phyloP scores from a whole-genome alignment of 495 filamentous ascomycete species.

The Astrocystis sublimbata region DNA sequence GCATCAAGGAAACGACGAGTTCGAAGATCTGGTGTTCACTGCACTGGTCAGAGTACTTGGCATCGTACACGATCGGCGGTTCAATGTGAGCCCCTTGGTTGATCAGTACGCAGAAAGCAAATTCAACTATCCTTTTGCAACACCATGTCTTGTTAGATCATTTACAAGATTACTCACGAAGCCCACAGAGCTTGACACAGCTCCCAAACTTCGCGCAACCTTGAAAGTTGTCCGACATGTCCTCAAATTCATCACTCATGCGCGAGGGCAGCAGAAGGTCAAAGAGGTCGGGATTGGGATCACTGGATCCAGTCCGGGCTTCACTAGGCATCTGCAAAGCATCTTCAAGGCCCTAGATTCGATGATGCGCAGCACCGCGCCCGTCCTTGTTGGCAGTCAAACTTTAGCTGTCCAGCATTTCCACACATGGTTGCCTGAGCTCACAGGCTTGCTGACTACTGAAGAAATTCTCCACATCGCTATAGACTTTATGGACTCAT shows the following conservation, averaged over 20 bases:
- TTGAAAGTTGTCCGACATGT: slow-evolving; percentile 94
- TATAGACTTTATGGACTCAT: slow-evolving; percentile 91
- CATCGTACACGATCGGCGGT: slow-evolving; percentile 91
- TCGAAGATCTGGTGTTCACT: slow-evolving; percentile 90
- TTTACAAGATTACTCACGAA: slow-evolving; percentile 80
- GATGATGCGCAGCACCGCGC: slow-evolving; percentile 83
- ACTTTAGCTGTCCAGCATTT: slow-evolving; percentile 96
- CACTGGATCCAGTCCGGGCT: slow-evolving; percentile 70
- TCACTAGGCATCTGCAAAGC: slow-evolving; percentile 77
- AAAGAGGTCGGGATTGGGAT: slow-evolving; percentile 91
- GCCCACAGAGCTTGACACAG: slow-evolving; percentile 74
- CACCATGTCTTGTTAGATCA: slow-evolving; percentile 84
- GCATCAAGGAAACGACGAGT: slow-evolving; percentile 83
- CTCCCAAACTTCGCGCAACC: slow-evolving; percentile 81
- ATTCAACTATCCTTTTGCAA: slow-evolving; percentile 93
- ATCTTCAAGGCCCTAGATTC: slow-evolving; percentile 89
- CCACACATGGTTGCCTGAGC: slow-evolving; percentile 91
- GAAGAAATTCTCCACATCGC: slow-evolving; percentile 90
- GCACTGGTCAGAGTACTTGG: slow-evolving; percentile 86
- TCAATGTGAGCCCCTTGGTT: slow-evolving; percentile 85
- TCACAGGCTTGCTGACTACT: slow-evolving; percentile 70
- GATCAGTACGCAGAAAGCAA: slow-evolving; percentile 86
- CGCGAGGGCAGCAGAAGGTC: slow-evolving; percentile 78
- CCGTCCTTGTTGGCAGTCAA: slow-evolving; percentile 87
- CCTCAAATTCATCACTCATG: slow-evolving; percentile 92